A percentile compares a stretch with the other conserved stretches of the same genome.
These are phyloP conservation scores for Besnoitia besnoiti DNA, from an alignment of 169 alveolate genomes.

Conservation along the genomic window DNA sequence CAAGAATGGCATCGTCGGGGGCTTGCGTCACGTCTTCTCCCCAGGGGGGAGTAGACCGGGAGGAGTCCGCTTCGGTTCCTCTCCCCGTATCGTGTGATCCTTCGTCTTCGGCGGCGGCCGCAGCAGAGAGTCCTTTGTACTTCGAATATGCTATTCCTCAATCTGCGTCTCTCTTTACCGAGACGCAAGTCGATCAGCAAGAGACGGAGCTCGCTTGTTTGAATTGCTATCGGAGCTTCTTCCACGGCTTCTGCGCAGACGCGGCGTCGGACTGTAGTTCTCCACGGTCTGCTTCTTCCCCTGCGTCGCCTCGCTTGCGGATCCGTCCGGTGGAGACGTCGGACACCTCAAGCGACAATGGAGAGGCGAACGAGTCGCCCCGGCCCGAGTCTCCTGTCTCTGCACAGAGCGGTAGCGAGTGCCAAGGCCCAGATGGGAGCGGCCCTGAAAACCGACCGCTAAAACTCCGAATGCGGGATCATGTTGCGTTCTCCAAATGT, in stretches of 20 bases:
- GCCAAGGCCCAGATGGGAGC: not conserved
- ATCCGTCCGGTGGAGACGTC: not conserved
- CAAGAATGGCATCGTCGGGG: too few relatives aligned
- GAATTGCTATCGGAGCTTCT: not conserved
- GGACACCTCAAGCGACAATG: not conserved
- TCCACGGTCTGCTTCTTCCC: not conserved
- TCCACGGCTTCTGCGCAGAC: not conserved
- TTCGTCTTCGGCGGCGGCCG: too few relatives aligned
- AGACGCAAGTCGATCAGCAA: constrained; percentile 30
- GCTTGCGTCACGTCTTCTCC: too few relatives aligned
- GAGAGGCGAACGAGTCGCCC: not conserved
- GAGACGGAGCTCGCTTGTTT: constrained; percentile 23
- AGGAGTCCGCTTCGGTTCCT: too few relatives aligned
- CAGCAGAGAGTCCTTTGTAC: too few relatives aligned
- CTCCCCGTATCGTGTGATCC: too few relatives aligned
- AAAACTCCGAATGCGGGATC: constrained; percentile 4
- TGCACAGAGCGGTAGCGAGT: not conserved
- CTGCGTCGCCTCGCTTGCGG: not conserved
- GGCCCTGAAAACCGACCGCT: not conserved
- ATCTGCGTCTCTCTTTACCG: not conserved
- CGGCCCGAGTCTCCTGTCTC: not conserved
- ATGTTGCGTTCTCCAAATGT: not conserved
- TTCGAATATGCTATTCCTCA: not conserved
- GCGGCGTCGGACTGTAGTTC: not conserved
- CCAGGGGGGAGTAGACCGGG: too few relatives aligned